Base-by-base conservation (phyloP, 2,329 filamentous ascomycete species). In the Fusarium sp. region DNA sequence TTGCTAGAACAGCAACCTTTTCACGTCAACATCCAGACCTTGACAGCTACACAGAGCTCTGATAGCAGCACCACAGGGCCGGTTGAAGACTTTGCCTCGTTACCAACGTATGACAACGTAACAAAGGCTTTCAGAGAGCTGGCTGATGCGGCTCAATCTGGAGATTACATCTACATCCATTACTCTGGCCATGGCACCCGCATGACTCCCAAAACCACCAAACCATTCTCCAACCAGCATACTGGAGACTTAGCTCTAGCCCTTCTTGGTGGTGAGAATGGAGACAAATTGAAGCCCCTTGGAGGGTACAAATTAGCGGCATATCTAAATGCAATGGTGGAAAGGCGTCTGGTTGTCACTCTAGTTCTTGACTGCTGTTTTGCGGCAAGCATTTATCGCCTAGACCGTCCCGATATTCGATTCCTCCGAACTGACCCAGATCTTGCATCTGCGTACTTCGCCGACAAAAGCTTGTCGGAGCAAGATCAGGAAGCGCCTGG, bases 331-430 rank as follows among this genome's bases (percentile, higher is more conserved):
- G 39, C 29, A 11, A 73, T 75, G 69, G 66, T 73, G 7, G 3
- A 14, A 0, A 64, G 60, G 21, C 66, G 63, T 0, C 45, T 75
- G 6, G 8, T 60, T 15, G 63, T 74, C 4, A 74, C 72, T 3
- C 7, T 75, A 1, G 70, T 70, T 3, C 69, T 75, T 1, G 73
- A 74, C 15, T 75, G 72, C 3, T 75, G 72, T 42, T 75, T 74
- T 25, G 63, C 72, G 4, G 69, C 60, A 14, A 70, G 63, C 19
- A 52, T 71, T 1, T 66, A 60, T 16, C 73, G 64, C 3, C 14
- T 54, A 4, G 46, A 41, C 38, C 25, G 58, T 15, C 18, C 39
- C 0, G 33, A 41, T 5, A 29, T 55, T 21, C 46, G 62, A 8
- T 65, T 46, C 38, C 9, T 45, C 9, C 39, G 23, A n/a, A 19